These are phyloP conservation scores for Zalaria obscura DNA, from an alignment of 2,329 filamentous ascomycete species.

Conservation along the genomic window DNA sequence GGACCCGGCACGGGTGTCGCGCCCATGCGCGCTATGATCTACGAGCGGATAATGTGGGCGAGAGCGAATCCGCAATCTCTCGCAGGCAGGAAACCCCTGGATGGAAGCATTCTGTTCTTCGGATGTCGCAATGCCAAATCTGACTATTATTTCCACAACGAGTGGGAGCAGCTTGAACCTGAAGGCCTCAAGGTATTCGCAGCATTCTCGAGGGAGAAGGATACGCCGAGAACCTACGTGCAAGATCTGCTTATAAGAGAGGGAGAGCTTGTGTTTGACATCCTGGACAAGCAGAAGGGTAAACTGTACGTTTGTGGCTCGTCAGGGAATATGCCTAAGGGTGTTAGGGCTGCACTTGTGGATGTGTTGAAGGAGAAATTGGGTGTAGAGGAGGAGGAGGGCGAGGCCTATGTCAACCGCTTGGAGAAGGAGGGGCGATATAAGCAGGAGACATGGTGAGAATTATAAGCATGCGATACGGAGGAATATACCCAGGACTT, in stretches of 20 bases:
- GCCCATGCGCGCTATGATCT: conserved; percentile 68
- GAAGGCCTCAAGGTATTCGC: conserved; percentile 41
- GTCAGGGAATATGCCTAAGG: conserved; percentile 58
- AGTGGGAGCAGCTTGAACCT: conserved; percentile 46
- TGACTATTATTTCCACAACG: conserved; percentile 70
- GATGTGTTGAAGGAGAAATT: conserved; percentile 38
- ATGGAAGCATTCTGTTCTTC: conserved; percentile 53
- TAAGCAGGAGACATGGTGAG: conserved; percentile 56
- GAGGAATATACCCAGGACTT: no score
- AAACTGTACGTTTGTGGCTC: conserved; percentile 46
- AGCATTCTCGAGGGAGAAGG: conserved; percentile 61
- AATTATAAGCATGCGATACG: background rate
- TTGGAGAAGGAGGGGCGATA: conserved; percentile 51
- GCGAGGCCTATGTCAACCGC: conserved; percentile 38
- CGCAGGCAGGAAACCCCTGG: conserved; percentile 9
- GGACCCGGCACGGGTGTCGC: conserved; percentile 80
- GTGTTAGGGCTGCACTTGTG: conserved; percentile 51
- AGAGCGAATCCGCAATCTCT: background rate
- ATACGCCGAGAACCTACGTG: conserved; percentile 48
- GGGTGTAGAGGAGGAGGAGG: conserved; percentile 28
- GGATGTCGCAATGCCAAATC: conserved; percentile 61
- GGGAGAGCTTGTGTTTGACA: conserved; percentile 31
- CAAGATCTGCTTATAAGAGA: conserved; percentile 47
- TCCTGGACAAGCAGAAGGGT: conserved; percentile 37
- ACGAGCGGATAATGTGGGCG: conserved; percentile 44